Conservation (phyloP, 345 rosid species). For the Crucihimalaya himalaica region DNA sequence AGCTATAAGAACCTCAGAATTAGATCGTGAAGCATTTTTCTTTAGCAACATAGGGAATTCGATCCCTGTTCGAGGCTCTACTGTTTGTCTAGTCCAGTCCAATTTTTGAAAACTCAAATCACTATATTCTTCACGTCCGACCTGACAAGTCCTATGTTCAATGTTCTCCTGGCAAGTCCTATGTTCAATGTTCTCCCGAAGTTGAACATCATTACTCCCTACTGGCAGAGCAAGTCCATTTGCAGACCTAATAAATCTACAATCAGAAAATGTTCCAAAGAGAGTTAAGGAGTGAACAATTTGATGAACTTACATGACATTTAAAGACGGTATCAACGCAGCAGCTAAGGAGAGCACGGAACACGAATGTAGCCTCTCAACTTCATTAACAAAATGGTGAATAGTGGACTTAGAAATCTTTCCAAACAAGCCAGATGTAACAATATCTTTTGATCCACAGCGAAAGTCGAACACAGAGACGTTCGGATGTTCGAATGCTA, state of each 20-base stretch:
- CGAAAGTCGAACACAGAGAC: constrained; percentile 22
- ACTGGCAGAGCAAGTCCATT: constrained; percentile 48
- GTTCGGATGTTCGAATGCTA: constrained; percentile 34
- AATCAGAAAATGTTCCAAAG: not conserved
- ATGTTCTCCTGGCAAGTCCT: constrained; percentile 56
- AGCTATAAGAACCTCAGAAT: constrained; percentile 57
- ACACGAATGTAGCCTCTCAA: constrained; percentile 55
- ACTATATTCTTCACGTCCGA: constrained; percentile 46
- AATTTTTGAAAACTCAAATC: constrained; percentile 56
- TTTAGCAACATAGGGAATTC: constrained; percentile 74
- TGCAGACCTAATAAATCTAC: constrained; percentile 46
- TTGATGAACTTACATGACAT: constrained; percentile 54
- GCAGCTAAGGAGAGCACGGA: constrained; percentile 70
- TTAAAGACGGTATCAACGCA: constrained; percentile 60
- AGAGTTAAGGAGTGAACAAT: not conserved
- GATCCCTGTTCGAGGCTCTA: constrained; percentile 82
- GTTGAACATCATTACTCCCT: constrained; percentile 44
- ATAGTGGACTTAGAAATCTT: constrained; percentile 50
- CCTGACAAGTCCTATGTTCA: constrained; percentile 62
- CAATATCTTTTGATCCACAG: constrained; percentile 34
- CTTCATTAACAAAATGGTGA: constrained; percentile 58
- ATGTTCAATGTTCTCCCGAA: constrained; percentile 45
- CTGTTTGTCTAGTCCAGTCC: constrained; percentile 51
- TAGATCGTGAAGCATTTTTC: constrained; percentile 44
- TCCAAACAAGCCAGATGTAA: constrained; percentile 36